Evolutionary conservation across 2,329 filamentous ascomycete species (phyloP).

Genomic region (Chrysoporthe austroafricana): DNA sequence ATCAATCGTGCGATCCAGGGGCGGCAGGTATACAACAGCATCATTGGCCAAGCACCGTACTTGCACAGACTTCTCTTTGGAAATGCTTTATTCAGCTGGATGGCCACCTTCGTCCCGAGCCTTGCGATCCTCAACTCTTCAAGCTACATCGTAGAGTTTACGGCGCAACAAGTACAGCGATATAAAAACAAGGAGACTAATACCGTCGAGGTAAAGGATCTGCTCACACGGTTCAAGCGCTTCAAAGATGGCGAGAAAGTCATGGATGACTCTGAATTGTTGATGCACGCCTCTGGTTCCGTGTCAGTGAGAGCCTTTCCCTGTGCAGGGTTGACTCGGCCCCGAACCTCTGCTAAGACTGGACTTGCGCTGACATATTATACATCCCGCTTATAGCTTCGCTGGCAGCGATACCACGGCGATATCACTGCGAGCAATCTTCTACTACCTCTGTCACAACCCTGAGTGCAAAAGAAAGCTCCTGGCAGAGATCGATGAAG

Average conservation of each 20-base stretch:
- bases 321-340: neutral
- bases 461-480: conserved; percentile 46
- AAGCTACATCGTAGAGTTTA: conserved; percentile 14
- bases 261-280: conserved; percentile 6
- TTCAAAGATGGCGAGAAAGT: conserved; percentile 19
- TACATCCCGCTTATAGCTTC: conserved; percentile 34
- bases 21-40: conserved; percentile 8
- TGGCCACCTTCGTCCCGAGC: neutral
- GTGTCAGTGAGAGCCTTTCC: neutral
- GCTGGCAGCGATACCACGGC: conserved; percentile 57
- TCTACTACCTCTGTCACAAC: conserved; percentile 50
- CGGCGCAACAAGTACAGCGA: neutral
- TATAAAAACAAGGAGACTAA: conserved; percentile 6
- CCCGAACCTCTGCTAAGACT: neutral
- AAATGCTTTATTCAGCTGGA: neutral
- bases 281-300: conserved; percentile 7
- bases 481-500: conserved; percentile 45
- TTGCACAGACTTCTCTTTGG: conserved; percentile 9
- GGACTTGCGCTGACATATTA: neutral
- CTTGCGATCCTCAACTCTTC: conserved; percentile 1
- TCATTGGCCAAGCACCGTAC: conserved; percentile 10
- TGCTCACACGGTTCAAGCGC: conserved; percentile 14
- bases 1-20: conserved; percentile 13
- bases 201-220: neutral
- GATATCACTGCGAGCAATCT: conserved; percentile 47